A percentile compares a stretch with the other conserved stretches of the same genome.
phyloP scores from a whole-genome alignment of 805 yeast genomes.

The Metschnikowia matae region DNA sequence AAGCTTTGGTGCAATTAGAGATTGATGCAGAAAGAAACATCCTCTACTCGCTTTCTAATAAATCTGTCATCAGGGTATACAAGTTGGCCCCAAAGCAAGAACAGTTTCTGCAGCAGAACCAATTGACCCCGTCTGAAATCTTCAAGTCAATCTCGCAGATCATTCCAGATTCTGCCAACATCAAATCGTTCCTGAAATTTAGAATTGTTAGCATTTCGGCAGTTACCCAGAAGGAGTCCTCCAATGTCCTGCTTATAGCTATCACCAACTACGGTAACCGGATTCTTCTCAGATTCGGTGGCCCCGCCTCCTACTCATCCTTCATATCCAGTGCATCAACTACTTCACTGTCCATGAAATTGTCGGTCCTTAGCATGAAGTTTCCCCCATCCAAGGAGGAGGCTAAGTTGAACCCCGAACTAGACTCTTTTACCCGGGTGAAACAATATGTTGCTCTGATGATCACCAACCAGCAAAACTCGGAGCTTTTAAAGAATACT shows the following conservation, averaged over 20 bases:
- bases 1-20: conserved; percentile 57
- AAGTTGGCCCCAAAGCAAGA: conserved; percentile 46
- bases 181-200: conserved; percentile 46
- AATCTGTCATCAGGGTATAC: conserved; percentile 78
- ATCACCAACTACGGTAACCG: conserved; percentile 83
- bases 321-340: conserved; percentile 22
- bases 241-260: conserved; percentile 69
- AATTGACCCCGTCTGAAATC: conserved; percentile 43
- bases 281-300: conserved; percentile 53
- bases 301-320: conserved; percentile 23
- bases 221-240: conserved; percentile 61
- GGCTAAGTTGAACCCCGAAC: conserved; percentile 36
- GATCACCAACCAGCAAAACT: conserved; percentile 39
- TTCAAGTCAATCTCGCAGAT: conserved; percentile 47
- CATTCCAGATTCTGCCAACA: conserved; percentile 52
- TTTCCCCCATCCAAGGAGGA: conserved; percentile 61
- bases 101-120: conserved; percentile 32
- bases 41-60: conserved; percentile 77
- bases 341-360: conserved; percentile 26
- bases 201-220: conserved; percentile 60
- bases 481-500: conserved; percentile 58
- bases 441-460: conserved; percentile 39
- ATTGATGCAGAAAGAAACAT: conserved; percentile 76
- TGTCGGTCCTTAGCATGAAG: conserved; percentile 45
- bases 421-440: conserved; percentile 39